phyloP scores from a whole-genome alignment of 2,329 filamentous ascomycete species.

The Hansfordia pulvinata region DNA sequence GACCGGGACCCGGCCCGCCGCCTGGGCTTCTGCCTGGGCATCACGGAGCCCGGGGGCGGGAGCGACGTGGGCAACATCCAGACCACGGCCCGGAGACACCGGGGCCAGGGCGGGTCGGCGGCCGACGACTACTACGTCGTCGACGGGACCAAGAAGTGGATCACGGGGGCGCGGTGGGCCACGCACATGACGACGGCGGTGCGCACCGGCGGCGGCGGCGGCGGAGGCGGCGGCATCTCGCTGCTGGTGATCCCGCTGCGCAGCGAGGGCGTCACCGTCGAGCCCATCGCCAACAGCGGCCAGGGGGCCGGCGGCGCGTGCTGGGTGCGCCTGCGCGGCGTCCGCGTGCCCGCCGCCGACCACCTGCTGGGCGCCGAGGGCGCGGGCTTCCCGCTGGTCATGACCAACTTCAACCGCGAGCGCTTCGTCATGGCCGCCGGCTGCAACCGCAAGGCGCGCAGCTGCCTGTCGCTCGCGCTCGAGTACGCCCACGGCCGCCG shows the following conservation, averaged over 20 bases:
- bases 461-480: constrained; percentile 35
- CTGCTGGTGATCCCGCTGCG: constrained; percentile 39
- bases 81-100: constrained; percentile 38
- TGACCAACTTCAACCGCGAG: constrained; percentile 38
- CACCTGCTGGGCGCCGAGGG: constrained; percentile 40
- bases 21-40: constrained; percentile 13
- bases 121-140: constrained; percentile 39
- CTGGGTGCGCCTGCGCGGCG: constrained; percentile 38
- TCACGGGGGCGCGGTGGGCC: constrained; percentile 48
- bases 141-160: constrained; percentile 53
- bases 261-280: constrained; percentile 29
- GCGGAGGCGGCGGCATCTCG: constrained; percentile 36
- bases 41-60: constrained; percentile 24
- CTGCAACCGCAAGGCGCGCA: constrained; percentile 40
- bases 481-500: constrained; percentile 32
- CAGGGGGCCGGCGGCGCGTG: constrained; percentile 50
- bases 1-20: constrained; percentile 26
- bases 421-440: constrained; percentile 39
- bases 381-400: constrained; percentile 28
- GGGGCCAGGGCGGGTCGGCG: too few relatives aligned
- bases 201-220: constrained; percentile 36
- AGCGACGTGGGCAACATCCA: constrained; percentile 50
- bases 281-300: constrained; percentile 47
- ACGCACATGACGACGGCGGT: constrained; percentile 49
- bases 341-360: constrained; percentile 31